phyloP scores from a whole-genome alignment of 2,329 filamentous ascomycete species.

The Madurella mycetomatis region DNA sequence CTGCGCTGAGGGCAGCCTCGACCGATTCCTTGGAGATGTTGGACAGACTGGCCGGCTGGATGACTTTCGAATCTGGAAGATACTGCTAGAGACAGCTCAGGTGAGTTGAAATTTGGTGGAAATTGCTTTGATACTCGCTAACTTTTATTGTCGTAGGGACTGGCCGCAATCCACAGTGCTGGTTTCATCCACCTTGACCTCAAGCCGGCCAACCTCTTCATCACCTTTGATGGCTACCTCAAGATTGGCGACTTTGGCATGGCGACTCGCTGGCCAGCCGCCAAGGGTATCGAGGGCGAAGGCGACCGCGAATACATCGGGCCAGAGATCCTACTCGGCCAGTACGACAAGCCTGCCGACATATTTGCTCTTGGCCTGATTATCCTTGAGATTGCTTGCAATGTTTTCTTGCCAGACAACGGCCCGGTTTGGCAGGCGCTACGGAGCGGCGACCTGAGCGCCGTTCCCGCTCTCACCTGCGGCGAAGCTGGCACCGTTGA shows the following conservation, averaged over 20 bases:
- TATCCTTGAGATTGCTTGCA: slow-evolving; percentile 89
- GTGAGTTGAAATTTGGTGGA: slow-evolving; percentile 49
- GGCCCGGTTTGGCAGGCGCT: slow-evolving; percentile 87
- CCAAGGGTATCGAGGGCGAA: slow-evolving; percentile 76
- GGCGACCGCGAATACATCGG: slow-evolving; percentile 96
- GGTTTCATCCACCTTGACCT: slow-evolving; percentile 83
- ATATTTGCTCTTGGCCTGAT: slow-evolving; percentile 93
- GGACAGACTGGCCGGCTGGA: slow-evolving; percentile 83
- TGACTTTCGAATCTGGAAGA: slow-evolving; percentile 98
- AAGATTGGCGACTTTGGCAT: slow-evolving; percentile 87
- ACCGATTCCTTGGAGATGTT: slow-evolving; percentile 76
- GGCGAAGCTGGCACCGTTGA: slow-evolving; percentile 66
- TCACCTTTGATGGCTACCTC: slow-evolving; percentile 73
- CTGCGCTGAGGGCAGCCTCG: slow-evolving; percentile 89
- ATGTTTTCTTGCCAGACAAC: slow-evolving; percentile 90
- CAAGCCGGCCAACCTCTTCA: slow-evolving; percentile 80
- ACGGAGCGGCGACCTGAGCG: slow-evolving; percentile 81
- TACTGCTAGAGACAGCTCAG: slow-evolving; percentile 77
- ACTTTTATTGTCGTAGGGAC: slow-evolving; percentile 51
- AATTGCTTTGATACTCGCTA: slow-evolving; percentile 8
- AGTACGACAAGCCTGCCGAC: slow-evolving; percentile 86
- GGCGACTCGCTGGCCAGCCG: slow-evolving; percentile 73
- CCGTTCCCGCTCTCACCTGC: slow-evolving; percentile 82
- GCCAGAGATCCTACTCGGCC: slow-evolving; percentile 81
- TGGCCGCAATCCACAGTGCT: slow-evolving; percentile 84